Evolutionary conservation across 2,329 filamentous ascomycete genomes (phyloP), one percentile per base, ranked within the genome.

Genomic region (Colletotrichum lupini): DNA sequence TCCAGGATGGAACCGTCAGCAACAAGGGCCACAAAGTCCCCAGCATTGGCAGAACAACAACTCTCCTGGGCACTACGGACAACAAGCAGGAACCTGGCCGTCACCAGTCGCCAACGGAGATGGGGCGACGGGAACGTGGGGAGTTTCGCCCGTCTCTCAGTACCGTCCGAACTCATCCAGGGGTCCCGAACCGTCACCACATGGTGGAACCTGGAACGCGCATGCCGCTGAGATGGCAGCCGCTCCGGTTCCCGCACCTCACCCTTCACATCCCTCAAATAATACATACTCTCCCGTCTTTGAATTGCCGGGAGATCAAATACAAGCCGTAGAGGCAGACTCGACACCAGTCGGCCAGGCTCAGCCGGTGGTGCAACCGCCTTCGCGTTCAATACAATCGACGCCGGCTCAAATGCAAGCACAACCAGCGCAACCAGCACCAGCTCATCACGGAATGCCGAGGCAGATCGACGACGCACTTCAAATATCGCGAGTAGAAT

Each of bases 401-500:
- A 73, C 71, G 30, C 71, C 60, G 1, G 59, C 58, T 32, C 42
- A 71, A 24, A 37, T 49, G 24, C 24, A 26, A 11, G 59, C 55
- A 19, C 70, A 61, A 37, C 70, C 70, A 7, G 26, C 11, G 5
- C 66, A 69, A 19, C 66, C 60, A 14, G 61, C 67, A 2, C 60
- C 67, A 16, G 49, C 67, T 14, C 67, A 70, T 52, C 55, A 57
- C 56, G 55, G 19, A 16, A 73, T 70, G 71, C 49, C 60, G 9
- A 71, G 71, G 11, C 67, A 71, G 56, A 59, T 73, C 5, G 71
- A 73, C 3, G 71, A 73, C 7, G 71, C 71, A 26, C 56, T 73
- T 11, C 71, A 73, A 66, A 70, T 73, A 73, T 73, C 71, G 12
- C 67, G n/a, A 56, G 60, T 73, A 57, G 71, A 73, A 61, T 22